phyloP scores from a whole-genome alignment of 441 rosid species.

The Adansonia rubrostipa region DNA sequence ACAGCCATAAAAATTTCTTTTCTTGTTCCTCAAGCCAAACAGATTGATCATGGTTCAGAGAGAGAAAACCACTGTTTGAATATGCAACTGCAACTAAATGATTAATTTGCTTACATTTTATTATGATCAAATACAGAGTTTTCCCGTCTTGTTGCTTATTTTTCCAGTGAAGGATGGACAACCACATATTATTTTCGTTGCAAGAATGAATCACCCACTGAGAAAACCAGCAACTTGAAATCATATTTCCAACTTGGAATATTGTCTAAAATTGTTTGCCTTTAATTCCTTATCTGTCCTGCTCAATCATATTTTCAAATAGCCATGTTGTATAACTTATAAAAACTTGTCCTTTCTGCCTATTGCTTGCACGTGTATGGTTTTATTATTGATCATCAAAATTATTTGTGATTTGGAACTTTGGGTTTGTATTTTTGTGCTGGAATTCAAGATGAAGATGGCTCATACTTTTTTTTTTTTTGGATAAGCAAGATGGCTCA shows the following conservation, averaged over 20 bases:
- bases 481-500: neutral
- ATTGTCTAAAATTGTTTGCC: neutral
- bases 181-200: neutral
- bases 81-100: neutral
- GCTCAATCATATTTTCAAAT: neutral
- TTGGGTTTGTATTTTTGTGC: conserved; percentile 15
- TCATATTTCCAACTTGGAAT: neutral
- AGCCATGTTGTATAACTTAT: neutral
- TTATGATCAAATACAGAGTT: neutral
- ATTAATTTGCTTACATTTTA: neutral
- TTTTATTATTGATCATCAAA: neutral
- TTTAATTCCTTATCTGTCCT: neutral
- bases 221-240: neutral
- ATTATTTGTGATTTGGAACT: conserved; percentile 17
- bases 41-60: neutral
- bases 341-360: neutral
- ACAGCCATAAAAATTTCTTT: too few relatives aligned
- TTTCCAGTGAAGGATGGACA: neutral
- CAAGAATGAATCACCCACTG: conserved; percentile 14
- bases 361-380: conserved; percentile 15
- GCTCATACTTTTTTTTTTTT: neutral
- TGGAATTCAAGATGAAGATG: neutral
- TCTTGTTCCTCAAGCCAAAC: neutral
- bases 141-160: neutral
- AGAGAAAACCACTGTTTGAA: neutral